Percentiles rank a stretch among this genome's conserved stretches.
Conservation (phyloP, 106 monocot genomes). For the Phalaenopsis equestris region DNA sequence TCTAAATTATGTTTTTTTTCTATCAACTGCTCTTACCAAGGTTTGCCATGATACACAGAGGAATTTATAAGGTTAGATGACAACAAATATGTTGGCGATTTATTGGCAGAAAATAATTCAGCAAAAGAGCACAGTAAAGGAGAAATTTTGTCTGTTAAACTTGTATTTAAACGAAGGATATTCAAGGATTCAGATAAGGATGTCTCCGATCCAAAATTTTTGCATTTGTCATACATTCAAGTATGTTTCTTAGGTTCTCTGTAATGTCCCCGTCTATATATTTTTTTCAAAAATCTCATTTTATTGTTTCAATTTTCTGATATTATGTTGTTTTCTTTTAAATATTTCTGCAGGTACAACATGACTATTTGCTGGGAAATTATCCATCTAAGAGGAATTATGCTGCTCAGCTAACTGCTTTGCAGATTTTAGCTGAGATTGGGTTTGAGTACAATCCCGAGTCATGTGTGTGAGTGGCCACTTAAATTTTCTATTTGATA, state of each 20-base stretch:
- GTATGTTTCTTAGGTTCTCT: slow-evolving; percentile 22
- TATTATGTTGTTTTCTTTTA: slow-evolving; percentile 1
- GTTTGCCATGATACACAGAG: slow-evolving; percentile 40
- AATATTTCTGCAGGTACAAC: slow-evolving; percentile 57
- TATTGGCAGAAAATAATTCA: slow-evolving; percentile 76
- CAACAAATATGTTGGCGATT: slow-evolving; percentile 92
- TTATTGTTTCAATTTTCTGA: neutral
- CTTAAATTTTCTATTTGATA: neutral
- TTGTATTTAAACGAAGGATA: slow-evolving; percentile 78
- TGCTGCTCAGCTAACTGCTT: slow-evolving; percentile 80
- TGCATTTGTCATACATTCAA: slow-evolving; percentile 94
- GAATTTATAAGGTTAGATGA: slow-evolving; percentile 91
- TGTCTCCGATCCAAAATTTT: slow-evolving; percentile 84
- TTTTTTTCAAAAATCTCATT: neutral
- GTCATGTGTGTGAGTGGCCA: slow-evolving; percentile 60
- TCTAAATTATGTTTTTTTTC: neutral
- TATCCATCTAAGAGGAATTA: slow-evolving; percentile 91
- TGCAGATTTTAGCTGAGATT: slow-evolving; percentile 88
- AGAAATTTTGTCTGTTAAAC: slow-evolving; percentile 85
- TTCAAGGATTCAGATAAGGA: slow-evolving; percentile 96
- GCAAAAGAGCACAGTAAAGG: slow-evolving; percentile 89
- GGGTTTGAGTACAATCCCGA: slow-evolving; percentile 73
- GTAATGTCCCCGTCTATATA: neutral
- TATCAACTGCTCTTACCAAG: neutral
- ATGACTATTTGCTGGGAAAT: slow-evolving; percentile 93